Percentiles rank a stretch among this genome's conserved stretches.
phyloP scores from a whole-genome alignment of 352 stramenopile genomes.

The Phytophthora citrophthora region DNA sequence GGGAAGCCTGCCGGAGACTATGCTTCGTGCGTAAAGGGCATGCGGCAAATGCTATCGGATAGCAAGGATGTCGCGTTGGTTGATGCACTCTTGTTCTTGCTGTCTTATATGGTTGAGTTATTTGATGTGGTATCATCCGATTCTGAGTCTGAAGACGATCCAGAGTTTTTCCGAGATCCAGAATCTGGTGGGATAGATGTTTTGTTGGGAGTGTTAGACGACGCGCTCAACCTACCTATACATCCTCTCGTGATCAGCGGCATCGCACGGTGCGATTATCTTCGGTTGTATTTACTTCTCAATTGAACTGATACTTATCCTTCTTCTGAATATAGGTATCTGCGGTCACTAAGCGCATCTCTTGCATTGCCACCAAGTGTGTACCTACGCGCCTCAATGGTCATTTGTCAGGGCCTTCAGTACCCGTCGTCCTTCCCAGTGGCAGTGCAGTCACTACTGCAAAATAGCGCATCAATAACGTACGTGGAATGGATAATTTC shows the following conservation, averaged over 20 bases:
- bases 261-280: conserved; percentile 48
- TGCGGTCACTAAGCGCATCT: conserved; percentile 61
- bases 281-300: too few species aligned
- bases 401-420: conserved; percentile 58
- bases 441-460: conserved; percentile 55
- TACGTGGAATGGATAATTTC: conserved; percentile 25
- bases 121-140: conserved; percentile 85
- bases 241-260: conserved; percentile 70
- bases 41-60: conserved; percentile 56
- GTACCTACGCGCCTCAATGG: conserved; percentile 51
- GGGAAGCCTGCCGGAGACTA: conserved; percentile 44
- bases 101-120: conserved; percentile 81
- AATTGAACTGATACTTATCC: too few species aligned
- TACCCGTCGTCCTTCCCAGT: conserved; percentile 51
- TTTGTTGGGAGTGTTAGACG: conserved; percentile 56
- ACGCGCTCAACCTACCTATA: conserved; percentile 48
- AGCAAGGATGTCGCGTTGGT: conserved; percentile 62
- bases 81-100: conserved; percentile 74
- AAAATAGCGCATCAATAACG: conserved; percentile 60
- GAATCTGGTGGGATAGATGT: conserved; percentile 58
- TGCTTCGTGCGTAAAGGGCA: conserved; percentile 64
- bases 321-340: conserved; percentile 55
- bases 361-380: conserved; percentile 55
- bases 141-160: conserved; percentile 61
- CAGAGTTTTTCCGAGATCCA: conserved; percentile 21